phyloP scores from a whole-genome alignment of 2,329 filamentous ascomycete genomes.

The Parastagonospora avenae region DNA sequence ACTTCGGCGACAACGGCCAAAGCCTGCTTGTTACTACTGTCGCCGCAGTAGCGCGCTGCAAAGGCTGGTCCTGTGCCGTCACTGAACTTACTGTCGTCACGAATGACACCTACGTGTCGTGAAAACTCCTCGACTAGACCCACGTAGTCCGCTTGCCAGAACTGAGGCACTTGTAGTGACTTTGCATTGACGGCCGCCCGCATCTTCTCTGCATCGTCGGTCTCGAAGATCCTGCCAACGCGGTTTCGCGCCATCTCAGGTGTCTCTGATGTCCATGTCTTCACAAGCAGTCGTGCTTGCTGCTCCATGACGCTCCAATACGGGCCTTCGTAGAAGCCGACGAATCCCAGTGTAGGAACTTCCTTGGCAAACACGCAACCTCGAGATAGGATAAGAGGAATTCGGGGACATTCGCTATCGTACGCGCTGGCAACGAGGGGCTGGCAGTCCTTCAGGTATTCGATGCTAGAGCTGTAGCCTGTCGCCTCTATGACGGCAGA shows the following conservation, averaged over 20 bases:
- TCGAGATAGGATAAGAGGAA: constrained; percentile 65
- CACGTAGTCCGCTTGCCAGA: constrained; percentile 82
- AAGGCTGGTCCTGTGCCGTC: constrained; percentile 57
- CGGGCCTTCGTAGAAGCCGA: constrained; percentile 82
- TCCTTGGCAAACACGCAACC: constrained; percentile 67
- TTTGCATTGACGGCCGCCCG: constrained; percentile 48
- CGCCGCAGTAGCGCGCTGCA: constrained; percentile 38
- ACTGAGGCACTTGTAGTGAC: constrained; percentile 64
- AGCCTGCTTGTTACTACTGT: constrained; percentile 48
- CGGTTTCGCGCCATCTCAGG: constrained; percentile 22
- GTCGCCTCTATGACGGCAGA: constrained; percentile 74
- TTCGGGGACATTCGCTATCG: constrained; percentile 60
- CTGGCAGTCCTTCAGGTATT: constrained; percentile 65
- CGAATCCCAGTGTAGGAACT: constrained; percentile 72
- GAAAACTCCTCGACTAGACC: constrained; percentile 76
- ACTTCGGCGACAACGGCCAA: constrained; percentile 55
- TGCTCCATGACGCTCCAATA: constrained; percentile 90
- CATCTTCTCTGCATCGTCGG: constrained; percentile 43
- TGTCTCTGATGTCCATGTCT: constrained; percentile 58
- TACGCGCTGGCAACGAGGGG: constrained; percentile 58
- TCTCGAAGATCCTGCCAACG: constrained; percentile 12
- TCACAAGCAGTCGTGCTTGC: constrained; percentile 73
- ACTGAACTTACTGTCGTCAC: constrained; percentile 45
- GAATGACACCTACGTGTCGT: constrained; percentile 59
- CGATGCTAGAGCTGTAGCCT: constrained; percentile 70